phyloP scores from a whole-genome alignment of 305 asterid genomes.

The Andrographis paniculata region DNA sequence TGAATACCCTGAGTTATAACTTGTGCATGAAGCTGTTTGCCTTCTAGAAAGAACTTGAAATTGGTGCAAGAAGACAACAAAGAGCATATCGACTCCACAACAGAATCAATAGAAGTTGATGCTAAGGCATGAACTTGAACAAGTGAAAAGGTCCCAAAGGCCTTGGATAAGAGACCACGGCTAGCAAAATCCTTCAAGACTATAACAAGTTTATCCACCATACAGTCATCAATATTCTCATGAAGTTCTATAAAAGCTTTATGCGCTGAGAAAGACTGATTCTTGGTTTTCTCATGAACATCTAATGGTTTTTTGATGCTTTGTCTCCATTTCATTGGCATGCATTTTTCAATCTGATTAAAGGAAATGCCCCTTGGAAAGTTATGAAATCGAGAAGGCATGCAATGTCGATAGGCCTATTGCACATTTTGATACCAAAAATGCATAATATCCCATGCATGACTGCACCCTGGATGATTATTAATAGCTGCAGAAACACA shows the following conservation, averaged over 20 bases:
- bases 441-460: constrained; percentile 22
- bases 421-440: constrained; percentile 20
- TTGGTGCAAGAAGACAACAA: constrained; percentile 50
- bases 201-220: constrained; percentile 40
- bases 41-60: constrained; percentile 40
- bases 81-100: constrained; percentile 39
- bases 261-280: constrained; percentile 8
- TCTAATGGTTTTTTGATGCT: constrained; percentile 22
- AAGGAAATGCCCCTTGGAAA: constrained; percentile 32
- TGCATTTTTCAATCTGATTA: constrained; percentile 35
- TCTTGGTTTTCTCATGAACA: constrained; percentile 14
- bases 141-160: constrained; percentile 41
- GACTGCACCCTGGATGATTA: constrained; percentile 16
- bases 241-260: constrained; percentile 18
- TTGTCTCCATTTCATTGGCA: constrained; percentile 47
- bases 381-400: constrained; percentile 36
- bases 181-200: constrained; percentile 50
- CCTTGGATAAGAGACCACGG: constrained; percentile 52
- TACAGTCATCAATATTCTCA: constrained; percentile 20
- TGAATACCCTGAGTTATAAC: constrained; percentile 52
- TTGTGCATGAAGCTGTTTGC: constrained; percentile 70
- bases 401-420: constrained; percentile 20
- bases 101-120: constrained; percentile 22
- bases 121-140: constrained; percentile 39
- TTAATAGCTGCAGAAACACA: constrained; percentile 20